Conservation (phyloP, 306 rosid genomes). For the Cajanus cajan region DNA sequence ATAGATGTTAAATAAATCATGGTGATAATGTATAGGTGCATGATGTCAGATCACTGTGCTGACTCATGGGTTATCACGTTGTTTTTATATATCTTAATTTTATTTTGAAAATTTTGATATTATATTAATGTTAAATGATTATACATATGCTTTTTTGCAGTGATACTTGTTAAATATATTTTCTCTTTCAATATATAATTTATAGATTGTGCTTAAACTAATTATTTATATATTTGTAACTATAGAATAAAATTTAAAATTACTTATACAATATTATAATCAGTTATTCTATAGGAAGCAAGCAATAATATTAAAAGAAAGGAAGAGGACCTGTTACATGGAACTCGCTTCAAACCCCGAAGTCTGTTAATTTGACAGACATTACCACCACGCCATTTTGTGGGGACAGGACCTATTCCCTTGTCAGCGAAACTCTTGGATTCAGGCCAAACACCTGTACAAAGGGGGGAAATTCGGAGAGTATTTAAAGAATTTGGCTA, state of each 20-base stretch:
- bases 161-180: background rate
- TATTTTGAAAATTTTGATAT: too few species aligned
- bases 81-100: too few species aligned
- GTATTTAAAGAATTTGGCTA: background rate
- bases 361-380: slow-evolving; percentile 41
- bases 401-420: slow-evolving; percentile 62
- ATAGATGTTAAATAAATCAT: too few species aligned
- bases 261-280: background rate
- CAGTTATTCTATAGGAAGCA: background rate
- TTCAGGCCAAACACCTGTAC: slow-evolving; percentile 62
- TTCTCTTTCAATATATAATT: too few species aligned
- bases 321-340: slow-evolving; percentile 34
- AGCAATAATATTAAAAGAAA: background rate
- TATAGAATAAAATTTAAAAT: too few species aligned
- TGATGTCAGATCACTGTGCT: too few species aligned
- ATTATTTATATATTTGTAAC: too few species aligned
- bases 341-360: background rate
- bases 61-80: too few species aligned
- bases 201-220: background rate
- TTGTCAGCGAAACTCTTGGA: slow-evolving; percentile 60
- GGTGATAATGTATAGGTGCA: too few species aligned
- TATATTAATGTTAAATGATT: too few species aligned
- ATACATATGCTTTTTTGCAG: background rate
- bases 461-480: background rate
- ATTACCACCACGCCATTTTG: slow-evolving; percentile 58